Evolutionary conservation across 2,329 filamentous ascomycete species (phyloP).

Genomic region (Beauveria medogensis): DNA sequence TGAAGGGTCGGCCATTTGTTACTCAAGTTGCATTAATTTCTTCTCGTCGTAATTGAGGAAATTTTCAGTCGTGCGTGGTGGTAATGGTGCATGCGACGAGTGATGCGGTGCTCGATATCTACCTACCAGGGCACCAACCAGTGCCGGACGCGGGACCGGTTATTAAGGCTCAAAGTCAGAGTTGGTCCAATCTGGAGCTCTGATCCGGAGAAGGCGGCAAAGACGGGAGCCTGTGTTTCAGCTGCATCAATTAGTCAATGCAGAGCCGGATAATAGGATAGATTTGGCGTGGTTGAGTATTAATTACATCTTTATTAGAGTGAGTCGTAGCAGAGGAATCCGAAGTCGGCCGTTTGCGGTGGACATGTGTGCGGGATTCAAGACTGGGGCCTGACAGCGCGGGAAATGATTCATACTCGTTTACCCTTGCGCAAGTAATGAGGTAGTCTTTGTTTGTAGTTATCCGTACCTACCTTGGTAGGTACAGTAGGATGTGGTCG

Average conservation of each 20-base stretch:
- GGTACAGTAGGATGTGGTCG: too few species aligned
- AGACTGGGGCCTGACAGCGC: not conserved
- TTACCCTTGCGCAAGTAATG: too few species aligned
- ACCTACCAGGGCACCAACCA: not conserved
- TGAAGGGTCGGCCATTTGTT: not conserved
- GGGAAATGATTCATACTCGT: too few species aligned
- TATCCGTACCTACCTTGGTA: too few species aligned
- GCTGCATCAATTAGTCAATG: not conserved
- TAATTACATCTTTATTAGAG: too few species aligned
- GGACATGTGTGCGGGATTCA: not conserved
- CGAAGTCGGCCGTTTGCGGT: slow-evolving; percentile 10
- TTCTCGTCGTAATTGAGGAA: not conserved
- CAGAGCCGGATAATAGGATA: not conserved
- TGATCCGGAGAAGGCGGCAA: not conserved
- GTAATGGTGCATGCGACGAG: not conserved
- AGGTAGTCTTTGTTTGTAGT: too few species aligned
- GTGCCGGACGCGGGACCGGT: too few species aligned
- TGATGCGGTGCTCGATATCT: not conserved
- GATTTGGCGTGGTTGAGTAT: not conserved
- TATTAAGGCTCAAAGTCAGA: not conserved
- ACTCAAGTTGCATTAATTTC: not conserved
- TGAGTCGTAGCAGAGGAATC: not conserved
- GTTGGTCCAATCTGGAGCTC: not conserved
- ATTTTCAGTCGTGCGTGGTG: too few species aligned
- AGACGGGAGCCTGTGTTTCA: not conserved